Evolutionary conservation across 2,329 filamentous ascomycete genomes (phyloP), one percentile per base, ranked within the genome.

Genomic region (Pseudocercospora fijiensis): DNA sequence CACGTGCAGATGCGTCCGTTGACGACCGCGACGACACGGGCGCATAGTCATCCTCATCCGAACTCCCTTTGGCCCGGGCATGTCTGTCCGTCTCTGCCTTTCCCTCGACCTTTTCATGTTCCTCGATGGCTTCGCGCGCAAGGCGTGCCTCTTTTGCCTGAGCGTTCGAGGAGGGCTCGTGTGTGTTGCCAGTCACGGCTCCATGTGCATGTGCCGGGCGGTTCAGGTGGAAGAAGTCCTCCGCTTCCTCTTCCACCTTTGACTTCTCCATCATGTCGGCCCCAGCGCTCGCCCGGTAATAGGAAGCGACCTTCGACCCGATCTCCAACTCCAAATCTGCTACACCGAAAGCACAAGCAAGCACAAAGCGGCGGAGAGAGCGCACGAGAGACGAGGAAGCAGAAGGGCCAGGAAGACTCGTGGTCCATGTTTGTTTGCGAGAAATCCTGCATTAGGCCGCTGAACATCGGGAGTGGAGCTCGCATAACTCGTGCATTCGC

Each of bases 1-100:
- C 86, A 53, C 65, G 57, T 13, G 33, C 52, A 43, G 52, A 45
- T 56, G 58, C 24, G 13, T 43, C 13, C n/a, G 13, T 9, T 52
- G 57, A 53, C 8, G 49, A 53, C 18, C 41, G 49, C 20, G 60
- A 60, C 18, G 63, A 51, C 18, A 58, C 61, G 11, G 64, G 57
- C 7, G 47, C 49, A 49, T 64, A 56, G 24, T 64, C 57, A 20
- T 64, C 57, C 20, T 51, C 57, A 8, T 57, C 61, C 37, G 61
- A 63, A 55, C 51, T 60, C 30, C 57, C 57, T 24, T 22, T 43
- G 57, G 55, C 30, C 53, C 60, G 47, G 57, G 58, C 43, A 59
- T 62, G 57, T 57, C 61, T 47, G 22, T 65, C 52, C 33, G 51
- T 47, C 49, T 53, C 26, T 24, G 8, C 49, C 26, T 24, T 49